phyloP scores from a whole-genome alignment of 768 basidiomycete genomes.

The Calocybe indica region DNA sequence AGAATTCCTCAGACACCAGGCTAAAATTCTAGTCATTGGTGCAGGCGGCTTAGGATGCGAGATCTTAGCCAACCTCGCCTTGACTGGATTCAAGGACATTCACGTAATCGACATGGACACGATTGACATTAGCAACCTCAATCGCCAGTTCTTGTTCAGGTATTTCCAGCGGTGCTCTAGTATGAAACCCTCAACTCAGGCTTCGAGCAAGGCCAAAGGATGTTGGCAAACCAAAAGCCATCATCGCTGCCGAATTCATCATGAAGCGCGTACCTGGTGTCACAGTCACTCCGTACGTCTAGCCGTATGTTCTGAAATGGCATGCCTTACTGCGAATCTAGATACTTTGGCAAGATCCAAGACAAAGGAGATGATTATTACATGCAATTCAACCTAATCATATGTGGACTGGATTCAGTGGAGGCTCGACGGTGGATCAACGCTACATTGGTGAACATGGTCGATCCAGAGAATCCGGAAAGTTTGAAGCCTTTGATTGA shows the following conservation, averaged over 20 bases:
- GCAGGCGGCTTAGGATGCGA: conserved; percentile 97
- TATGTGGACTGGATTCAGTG: conserved; percentile 96
- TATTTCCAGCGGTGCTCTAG: conserved; percentile 22
- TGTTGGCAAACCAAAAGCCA: conserved; percentile 92
- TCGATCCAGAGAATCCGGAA: conserved; percentile 89
- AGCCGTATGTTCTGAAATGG: background rate
- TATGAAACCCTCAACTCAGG: background rate
- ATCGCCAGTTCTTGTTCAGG: conserved; percentile 98
- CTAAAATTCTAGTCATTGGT: conserved; percentile 96
- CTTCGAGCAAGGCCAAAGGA: conserved; percentile 63
- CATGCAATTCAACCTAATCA: conserved; percentile 93
- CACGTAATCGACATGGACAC: conserved; percentile 99
- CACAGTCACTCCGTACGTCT: conserved; percentile 88
- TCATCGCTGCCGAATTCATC: conserved; percentile 90
- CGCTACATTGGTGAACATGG: conserved; percentile 91
- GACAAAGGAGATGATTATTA: conserved; percentile 96
- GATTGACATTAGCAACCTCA: conserved; percentile 98
- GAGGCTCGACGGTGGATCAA: conserved; percentile 99
- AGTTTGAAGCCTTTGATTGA: conserved; percentile 96
- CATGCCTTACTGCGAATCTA: conserved; percentile 22
- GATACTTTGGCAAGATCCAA: conserved; percentile 96
- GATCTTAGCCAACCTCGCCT: conserved; percentile 92
- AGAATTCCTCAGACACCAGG: conserved; percentile 71
- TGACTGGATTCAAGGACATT: conserved; percentile 96
- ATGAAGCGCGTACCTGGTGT: conserved; percentile 96